phyloP scores from a whole-genome alignment of 495 filamentous ascomycete species.

The Penicillium coffeae region DNA sequence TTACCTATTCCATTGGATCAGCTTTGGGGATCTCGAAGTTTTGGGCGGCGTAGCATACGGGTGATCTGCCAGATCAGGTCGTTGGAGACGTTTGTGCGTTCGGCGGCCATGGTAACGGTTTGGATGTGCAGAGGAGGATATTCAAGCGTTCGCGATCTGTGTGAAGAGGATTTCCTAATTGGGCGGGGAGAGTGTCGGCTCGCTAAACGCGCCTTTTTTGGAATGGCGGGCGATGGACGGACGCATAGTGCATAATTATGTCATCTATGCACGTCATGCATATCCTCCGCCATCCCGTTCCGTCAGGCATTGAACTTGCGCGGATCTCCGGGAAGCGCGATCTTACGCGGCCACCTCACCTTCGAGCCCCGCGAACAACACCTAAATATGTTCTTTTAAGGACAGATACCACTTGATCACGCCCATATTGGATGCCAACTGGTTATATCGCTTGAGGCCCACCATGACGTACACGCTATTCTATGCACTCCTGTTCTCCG shows the following conservation, averaged over 20 bases:
- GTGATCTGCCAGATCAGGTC: slow-evolving; percentile 89
- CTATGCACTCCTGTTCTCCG: slow-evolving; percentile 64
- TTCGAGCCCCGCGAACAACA: not conserved
- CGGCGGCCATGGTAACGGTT: slow-evolving; percentile 41
- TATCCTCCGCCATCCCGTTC: not conserved
- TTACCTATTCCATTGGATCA: slow-evolving; percentile 50
- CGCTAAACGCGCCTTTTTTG: slow-evolving; percentile 43
- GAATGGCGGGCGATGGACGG: slow-evolving; percentile 24
- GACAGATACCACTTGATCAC: not conserved
- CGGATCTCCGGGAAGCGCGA: slow-evolving; percentile 1
- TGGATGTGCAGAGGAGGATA: slow-evolving; percentile 15
- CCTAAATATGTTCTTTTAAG: not conserved
- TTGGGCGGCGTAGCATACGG: slow-evolving; percentile 58
- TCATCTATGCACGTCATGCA: too few species aligned
- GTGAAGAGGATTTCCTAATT: slow-evolving; percentile 10
- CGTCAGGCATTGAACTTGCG: not conserved
- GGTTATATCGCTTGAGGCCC: slow-evolving; percentile 1
- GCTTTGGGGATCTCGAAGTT: not conserved
- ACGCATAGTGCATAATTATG: too few species aligned
- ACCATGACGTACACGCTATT: slow-evolving; percentile 69
- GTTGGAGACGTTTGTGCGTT: slow-evolving; percentile 64
- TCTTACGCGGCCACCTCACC: not conserved
- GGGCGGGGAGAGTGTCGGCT: slow-evolving; percentile 16
- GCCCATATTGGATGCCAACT: too few species aligned
- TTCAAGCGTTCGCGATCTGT: not conserved